Evolutionary conservation across 441 rosid genomes (phyloP).

Genomic region (Arabidopsis hybrid): DNA sequence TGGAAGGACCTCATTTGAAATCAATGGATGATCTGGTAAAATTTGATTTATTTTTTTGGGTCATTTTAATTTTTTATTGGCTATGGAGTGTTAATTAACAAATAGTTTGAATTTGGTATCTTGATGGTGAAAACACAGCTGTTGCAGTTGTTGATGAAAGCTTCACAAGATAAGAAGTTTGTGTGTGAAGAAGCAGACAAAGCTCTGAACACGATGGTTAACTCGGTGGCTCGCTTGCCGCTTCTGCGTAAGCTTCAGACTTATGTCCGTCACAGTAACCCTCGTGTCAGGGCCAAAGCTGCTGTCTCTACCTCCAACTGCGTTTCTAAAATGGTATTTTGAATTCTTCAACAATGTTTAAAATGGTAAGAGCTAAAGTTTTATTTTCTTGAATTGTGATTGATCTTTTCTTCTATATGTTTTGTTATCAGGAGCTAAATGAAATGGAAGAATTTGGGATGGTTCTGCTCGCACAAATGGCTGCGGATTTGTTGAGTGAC

Average conservation of each 20-base stretch:
- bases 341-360: background rate
- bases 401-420: background rate
- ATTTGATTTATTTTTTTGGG: background rate
- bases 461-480: constrained; percentile 60
- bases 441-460: constrained; percentile 72
- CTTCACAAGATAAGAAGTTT: constrained; percentile 93
- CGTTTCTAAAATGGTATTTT: constrained; percentile 69
- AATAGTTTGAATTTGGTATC: constrained; percentile 1
- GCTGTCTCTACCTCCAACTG: constrained; percentile 67
- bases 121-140: constrained; percentile 50
- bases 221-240: constrained; percentile 59
- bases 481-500: constrained; percentile 74
- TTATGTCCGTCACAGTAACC: constrained; percentile 69
- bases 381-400: background rate
- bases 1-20: constrained; percentile 51
- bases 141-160: constrained; percentile 85
- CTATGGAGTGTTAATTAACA: background rate
- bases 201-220: constrained; percentile 69
- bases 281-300: constrained; percentile 83
- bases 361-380: background rate
- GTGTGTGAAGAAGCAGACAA: constrained; percentile 93
- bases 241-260: constrained; percentile 67
- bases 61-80: background rate
- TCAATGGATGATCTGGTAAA: constrained; percentile 71
- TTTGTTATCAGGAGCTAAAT: constrained; percentile 54